A percentile compares a stretch with the other conserved stretches of the same genome.
phyloP scores from a whole-genome alignment of 225 moss, liverwort and hornwort genomes.

The Bryoerythrophyllum caledonicum region DNA sequence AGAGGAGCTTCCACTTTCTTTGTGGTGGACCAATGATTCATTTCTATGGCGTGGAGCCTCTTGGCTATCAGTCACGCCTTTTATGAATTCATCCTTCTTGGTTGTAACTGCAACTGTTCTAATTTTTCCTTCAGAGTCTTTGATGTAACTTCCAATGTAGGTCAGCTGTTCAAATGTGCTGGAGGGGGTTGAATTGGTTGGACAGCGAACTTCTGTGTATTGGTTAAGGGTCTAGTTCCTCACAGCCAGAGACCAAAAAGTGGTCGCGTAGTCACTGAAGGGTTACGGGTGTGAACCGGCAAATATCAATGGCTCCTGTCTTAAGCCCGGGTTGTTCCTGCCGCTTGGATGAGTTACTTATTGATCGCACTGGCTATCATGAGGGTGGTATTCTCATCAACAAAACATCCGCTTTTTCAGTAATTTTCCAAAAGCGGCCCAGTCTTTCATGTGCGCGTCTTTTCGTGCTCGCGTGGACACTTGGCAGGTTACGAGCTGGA shows the following conservation, averaged over 20 bases:
- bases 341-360: too few species aligned
- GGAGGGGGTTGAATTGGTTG: not conserved
- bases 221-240: too few species aligned
- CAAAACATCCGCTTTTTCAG: too few species aligned
- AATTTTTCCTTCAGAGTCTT: not conserved
- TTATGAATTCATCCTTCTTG: not conserved
- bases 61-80: conserved; percentile 20
- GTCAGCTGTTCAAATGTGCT: not conserved
- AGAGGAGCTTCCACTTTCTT: not conserved
- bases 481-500: not conserved
- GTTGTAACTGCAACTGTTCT: not conserved
- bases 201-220: not conserved
- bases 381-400: too few species aligned
- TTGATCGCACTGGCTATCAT: too few species aligned
- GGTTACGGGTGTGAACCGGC: conserved; percentile 2
- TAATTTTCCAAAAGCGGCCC: too few species aligned
- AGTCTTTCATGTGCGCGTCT: not conserved
- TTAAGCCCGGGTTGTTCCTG: too few species aligned
- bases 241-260: too few species aligned
- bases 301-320: too few species aligned
- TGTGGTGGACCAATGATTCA: not conserved
- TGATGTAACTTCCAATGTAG: not conserved
- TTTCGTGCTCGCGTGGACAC: conserved; percentile 8
- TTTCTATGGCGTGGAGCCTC: not conserved
- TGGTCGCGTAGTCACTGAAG: too few species aligned